These are phyloP conservation scores for Calocybe indica DNA, from an alignment of 768 basidiomycete species.

Conservation along the genomic window DNA sequence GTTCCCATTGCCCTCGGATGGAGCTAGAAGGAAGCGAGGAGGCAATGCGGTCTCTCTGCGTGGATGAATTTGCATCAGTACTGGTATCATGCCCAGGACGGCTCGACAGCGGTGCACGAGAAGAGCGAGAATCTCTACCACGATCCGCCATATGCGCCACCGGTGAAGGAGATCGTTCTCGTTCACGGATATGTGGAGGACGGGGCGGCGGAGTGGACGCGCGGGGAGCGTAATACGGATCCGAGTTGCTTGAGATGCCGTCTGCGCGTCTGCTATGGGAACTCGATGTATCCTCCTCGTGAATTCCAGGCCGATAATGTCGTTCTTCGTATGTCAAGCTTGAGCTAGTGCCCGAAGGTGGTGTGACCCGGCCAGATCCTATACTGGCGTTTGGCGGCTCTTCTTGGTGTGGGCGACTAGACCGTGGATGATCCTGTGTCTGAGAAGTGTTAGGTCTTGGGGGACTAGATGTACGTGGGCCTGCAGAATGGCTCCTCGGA, in stretches of 20 bases:
- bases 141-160: slow-evolving; percentile 10
- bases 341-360: slow-evolving; percentile 14
- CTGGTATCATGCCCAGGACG: slow-evolving; percentile 20
- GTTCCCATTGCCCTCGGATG: slow-evolving; percentile 19
- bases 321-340: slow-evolving; percentile 53
- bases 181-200: slow-evolving; percentile 21
- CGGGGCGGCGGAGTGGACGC: slow-evolving; percentile 18
- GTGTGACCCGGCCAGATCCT: slow-evolving; percentile 12
- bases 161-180: slow-evolving; percentile 22
- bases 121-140: slow-evolving; percentile 15
- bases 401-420: slow-evolving; percentile 12
- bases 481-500: slow-evolving; percentile 18
- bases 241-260: slow-evolving; percentile 7
- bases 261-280: slow-evolving; percentile 20
- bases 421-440: slow-evolving; percentile 17
- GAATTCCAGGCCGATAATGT: slow-evolving; percentile 53
- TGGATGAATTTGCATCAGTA: slow-evolving; percentile 24
- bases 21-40: slow-evolving; percentile 11
- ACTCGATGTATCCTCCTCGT: slow-evolving; percentile 10
- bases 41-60: slow-evolving; percentile 20
- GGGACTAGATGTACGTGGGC: slow-evolving; percentile 15
- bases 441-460: slow-evolving; percentile 24
- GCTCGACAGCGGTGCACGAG: slow-evolving; percentile 17
- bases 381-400: slow-evolving; percentile 10
- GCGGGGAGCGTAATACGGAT: slow-evolving; percentile 11